Conservation (phyloP, 768 basidiomycete species). For the Leccinum sublutescens region DNA sequence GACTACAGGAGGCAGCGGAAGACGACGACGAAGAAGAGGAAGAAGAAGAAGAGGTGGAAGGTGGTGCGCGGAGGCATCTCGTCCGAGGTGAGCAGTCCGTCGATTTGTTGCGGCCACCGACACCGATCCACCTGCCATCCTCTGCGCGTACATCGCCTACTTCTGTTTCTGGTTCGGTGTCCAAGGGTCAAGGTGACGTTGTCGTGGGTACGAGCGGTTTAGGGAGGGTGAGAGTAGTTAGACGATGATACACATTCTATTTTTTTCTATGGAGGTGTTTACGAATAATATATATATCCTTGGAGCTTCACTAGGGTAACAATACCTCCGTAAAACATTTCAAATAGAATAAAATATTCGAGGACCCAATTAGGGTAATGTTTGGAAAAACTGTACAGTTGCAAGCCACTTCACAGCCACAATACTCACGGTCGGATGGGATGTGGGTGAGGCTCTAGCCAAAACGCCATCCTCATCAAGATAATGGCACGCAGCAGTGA, state of each 20-base stretch:
- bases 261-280: constrained; percentile 16
- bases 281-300: constrained; percentile 11
- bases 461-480: constrained; percentile 41
- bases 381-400: constrained; percentile 54
- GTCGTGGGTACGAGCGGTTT: constrained; percentile 26
- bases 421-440: constrained; percentile 19
- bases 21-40: constrained; percentile 62
- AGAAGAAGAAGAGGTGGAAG: constrained; percentile 36
- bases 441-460: constrained; percentile 22
- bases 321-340: not conserved
- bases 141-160: constrained; percentile 54
- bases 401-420: constrained; percentile 53
- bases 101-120: constrained; percentile 37
- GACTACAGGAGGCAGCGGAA: constrained; percentile 47
- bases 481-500: constrained; percentile 79
- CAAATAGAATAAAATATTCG: not conserved
- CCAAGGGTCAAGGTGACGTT: constrained; percentile 41
- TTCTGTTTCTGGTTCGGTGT: constrained; percentile 45
- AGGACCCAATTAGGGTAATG: constrained; percentile 6
- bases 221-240: constrained; percentile 52
- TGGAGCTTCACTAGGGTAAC: constrained; percentile 1
- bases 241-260: constrained; percentile 38
- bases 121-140: constrained; percentile 41
- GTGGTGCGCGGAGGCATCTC: constrained; percentile 26
- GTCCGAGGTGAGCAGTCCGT: constrained; percentile 37